Base-by-base conservation (phyloP, 306 rosid genomes). In the Ormosia emarginata region DNA sequence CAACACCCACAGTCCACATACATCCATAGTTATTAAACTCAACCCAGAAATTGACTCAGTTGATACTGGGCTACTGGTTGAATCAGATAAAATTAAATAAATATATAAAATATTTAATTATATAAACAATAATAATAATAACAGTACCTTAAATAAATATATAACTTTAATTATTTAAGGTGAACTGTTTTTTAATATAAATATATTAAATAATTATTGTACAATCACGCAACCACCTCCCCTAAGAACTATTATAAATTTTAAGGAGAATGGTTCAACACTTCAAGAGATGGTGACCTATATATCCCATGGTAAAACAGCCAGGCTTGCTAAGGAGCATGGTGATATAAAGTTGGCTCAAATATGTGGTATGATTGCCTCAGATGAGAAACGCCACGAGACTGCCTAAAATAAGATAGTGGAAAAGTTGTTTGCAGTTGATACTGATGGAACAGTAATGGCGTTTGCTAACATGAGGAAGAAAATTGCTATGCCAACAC, bases 271-370 rank as follows among this genome's bases (percentile, higher is more conserved):
- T 24, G 95, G 44, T 94, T 94, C 89, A 92, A 92, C 85, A 94
- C 98, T 72, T 89, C 98, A 94, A 86, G 98, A 94, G 80, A 90
- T 95, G 85, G 98, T 97, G 3, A 94, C 98, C 77, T 92, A 90
- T 77, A 83, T 94, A 74, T 94, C 98, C 37, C 98, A 94, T 76
- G 98, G 98, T 74, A 94, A 94, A 89, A 92, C 98, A n/a, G 98
- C 98, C 79, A 90, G 97, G 87, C 97, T 46, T 62, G 98, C 98
- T 34, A 94, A 90, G 89, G 93, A 92, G 53, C 81, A 79, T 36
- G 98, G 98, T 41, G 98, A 94, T 84, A 34, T 91, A 33, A 94
- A 90, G 80, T 80, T 94, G 85, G 98, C 98, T 33, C 98, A 94
- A 86, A 88, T 94, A 79, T 94, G 98, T 10, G 98, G 98, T 67